These are phyloP conservation scores for Globisporangium irregulare DNA, from an alignment of 352 stramenopile genomes.

Conservation along the genomic window DNA sequence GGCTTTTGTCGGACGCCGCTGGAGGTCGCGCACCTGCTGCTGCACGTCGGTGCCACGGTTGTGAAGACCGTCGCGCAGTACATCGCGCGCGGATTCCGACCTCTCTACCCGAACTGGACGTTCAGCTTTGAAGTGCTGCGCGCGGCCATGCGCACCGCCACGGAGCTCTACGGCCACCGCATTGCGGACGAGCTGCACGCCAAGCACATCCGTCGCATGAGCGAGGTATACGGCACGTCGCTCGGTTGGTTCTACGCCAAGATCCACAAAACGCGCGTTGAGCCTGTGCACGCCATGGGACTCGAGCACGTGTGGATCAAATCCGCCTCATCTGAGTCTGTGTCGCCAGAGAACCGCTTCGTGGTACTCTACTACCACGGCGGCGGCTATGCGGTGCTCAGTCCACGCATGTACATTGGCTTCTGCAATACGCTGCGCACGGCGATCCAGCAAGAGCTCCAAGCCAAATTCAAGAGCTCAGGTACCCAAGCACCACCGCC, in stretches of 20 bases:
- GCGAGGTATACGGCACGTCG: conserved; percentile 20
- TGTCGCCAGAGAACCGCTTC: neutral
- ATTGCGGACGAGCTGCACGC: conserved; percentile 19
- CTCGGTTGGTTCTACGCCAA: conserved; percentile 24
- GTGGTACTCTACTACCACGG: conserved; percentile 33
- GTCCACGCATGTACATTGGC: conserved; percentile 39
- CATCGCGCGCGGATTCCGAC: conserved; percentile 17
- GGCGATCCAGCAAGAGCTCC: conserved; percentile 23
- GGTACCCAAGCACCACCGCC: neutral
- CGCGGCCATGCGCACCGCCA: conserved; percentile 17
- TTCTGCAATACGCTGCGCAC: conserved; percentile 29
- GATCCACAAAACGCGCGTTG: conserved; percentile 23
- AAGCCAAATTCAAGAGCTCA: neutral
- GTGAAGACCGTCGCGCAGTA: conserved; percentile 3
- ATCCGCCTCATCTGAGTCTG: neutral
- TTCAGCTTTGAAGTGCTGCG: conserved; percentile 29
- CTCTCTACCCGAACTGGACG: conserved; percentile 34
- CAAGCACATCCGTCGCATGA: conserved; percentile 23
- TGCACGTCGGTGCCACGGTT: conserved; percentile 6
- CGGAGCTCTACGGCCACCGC: conserved; percentile 25
- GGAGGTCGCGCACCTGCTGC: conserved; percentile 8
- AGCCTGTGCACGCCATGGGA: conserved; percentile 24
- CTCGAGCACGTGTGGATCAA: conserved; percentile 41
- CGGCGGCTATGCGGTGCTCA: conserved; percentile 40
- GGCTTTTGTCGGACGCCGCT: conserved; percentile 14